Evolutionary conservation across 148 eudicot genomes (phyloP), one percentile per base, ranked within the genome.

Genomic region (Chenopodium quinoa): DNA sequence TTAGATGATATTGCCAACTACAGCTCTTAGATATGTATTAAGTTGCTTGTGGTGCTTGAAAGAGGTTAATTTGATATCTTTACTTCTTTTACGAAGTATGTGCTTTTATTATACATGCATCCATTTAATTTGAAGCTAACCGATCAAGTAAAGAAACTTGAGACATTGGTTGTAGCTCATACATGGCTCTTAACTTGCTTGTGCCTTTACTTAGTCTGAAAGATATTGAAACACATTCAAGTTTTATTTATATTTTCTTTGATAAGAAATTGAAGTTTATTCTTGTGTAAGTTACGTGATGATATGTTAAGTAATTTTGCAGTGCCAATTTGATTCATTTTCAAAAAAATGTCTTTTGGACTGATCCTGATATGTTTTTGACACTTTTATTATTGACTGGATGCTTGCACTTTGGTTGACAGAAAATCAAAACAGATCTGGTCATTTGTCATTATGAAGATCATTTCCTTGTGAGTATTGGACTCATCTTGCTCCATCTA

Each of bases 401-500:
- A 46, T 77, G 66, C 58, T 77, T 76, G 37, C 67, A 62, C 29
- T 65, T 82, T 74, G 63, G 31, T 76, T 83, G 73, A 77, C 95
- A 93, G 98, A 97, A 93, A 67, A 84, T 74, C 46, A 89, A 88
- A 84, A 94, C 91, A 48, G 92, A 93, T 79, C 25, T 94, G 34
- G 75, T 93, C 77, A 86, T 94, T 64, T 87, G 92, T 84, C 82
- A 87, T 83, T 91, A 93, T 76, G 94, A 91, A 71, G 98, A 93
- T 84, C 92, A 91, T 88, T 76, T 90, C 67, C 84, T 94, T 32
- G 97, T 94, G 86, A 89, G 97, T 90, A 68, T 25, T 31, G 27
- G 32, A 14, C 58, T 81, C 81, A 71, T 78, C 29, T 69, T 56
- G n/a, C 62, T 80, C 54, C 40, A 31, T 67, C 16, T 70, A 3